Evolutionary conservation across 768 basidiomycete genomes (phyloP), one percentile per base, ranked within the genome.

Genomic region (Rhizopogon rudus): DNA sequence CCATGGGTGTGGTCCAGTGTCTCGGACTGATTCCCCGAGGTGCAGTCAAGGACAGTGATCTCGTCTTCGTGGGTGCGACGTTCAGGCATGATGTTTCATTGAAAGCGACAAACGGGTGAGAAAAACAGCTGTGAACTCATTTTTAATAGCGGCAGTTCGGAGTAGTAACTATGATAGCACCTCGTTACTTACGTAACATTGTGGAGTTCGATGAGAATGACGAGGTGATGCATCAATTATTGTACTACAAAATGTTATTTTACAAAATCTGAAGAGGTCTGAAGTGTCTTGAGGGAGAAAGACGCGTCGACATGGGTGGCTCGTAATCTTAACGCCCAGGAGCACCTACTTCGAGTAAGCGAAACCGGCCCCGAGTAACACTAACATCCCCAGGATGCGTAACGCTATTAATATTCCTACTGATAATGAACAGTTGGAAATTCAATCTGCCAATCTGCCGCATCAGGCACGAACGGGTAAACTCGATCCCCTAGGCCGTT

Each of bases 1-100:
- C 49, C 53, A 20, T 54, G 55, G 31, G 33, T 55, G 25, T 63
- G 56, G 20, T 35, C 54, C 25, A 49, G 40, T 14, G 54, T 39
- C 28, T 40, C 57, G 20, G 51, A 39, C 9, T 58, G 44, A 22
- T 53, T 59, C 25, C 25, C 25, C 25, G 25, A 5, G 25, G 25
- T 25, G 25, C 25, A 8, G 13, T 52, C 53, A 33, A 60, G 46
- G 28, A 35, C 13, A 20, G 14, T 54, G 22, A 46, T 35, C 39
- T 62, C 60, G 37, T 40, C 31, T n/a, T 44, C 39, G 33, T 40
- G 12, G 22, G 60, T 16, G 51, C 40, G 62, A 50, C 16, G 60
- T 45, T 46, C 59, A 59, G 55, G 35, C 25, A 60, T 58, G 57
- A 61, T 61, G 8, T 40, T 41, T 51, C 60, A 61, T 63, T 22